Evolutionary conservation across 306 rosid species (phyloP), one percentile per base, ranked within the genome.

Genomic region (Biancaea sappan): DNA sequence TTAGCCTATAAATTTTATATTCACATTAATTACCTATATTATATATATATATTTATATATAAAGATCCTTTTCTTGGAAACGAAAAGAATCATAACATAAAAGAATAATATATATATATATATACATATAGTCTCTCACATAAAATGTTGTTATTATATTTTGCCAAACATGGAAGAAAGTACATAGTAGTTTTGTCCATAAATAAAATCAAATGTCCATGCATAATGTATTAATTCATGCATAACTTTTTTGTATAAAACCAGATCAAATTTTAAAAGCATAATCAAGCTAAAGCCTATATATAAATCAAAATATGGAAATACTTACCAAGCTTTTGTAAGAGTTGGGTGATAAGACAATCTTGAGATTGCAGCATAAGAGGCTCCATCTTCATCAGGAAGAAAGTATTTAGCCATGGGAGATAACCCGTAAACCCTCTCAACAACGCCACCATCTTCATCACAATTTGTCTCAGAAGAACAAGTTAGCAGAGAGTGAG

Each of bases 371-470:
- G 61, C 21, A 12, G 51, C 69, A 16, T 67, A 54, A 5, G 52
- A 48, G 19, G 21, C 52, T 31, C 47, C 43, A 22, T 44, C 35
- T 15, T 68, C 41, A 58, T 66, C 50, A 28, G 2, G 0, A 2
- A 54, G n/a, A 1, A 76, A 40, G 16, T 53, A 53, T 54, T 32
- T 65, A 3, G 67, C 73, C 2, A 19, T 13, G 0, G 67, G 26
- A 19, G 74, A 66, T 16, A 75, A 7, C 4, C 38, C 67, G 15
- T 76, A 76, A 32, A 66, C 19, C 24, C 40, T 76, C 38, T 28
- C 21, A 40, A n/a, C n/a, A n/a, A 0, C 0, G 58, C 22, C 53
- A 21, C 76, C 84, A 43, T 59, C n/a, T n/a, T n/a, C 66, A 5
- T 38, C 66, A 24, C 43, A 10, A 8, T 15, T 15, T 18, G 64